Percentiles rank a stretch among this genome's conserved stretches.
These are phyloP conservation scores for Dactylellina cionopaga DNA, from an alignment of 2,329 filamentous ascomycete genomes.

Conservation along the genomic window DNA sequence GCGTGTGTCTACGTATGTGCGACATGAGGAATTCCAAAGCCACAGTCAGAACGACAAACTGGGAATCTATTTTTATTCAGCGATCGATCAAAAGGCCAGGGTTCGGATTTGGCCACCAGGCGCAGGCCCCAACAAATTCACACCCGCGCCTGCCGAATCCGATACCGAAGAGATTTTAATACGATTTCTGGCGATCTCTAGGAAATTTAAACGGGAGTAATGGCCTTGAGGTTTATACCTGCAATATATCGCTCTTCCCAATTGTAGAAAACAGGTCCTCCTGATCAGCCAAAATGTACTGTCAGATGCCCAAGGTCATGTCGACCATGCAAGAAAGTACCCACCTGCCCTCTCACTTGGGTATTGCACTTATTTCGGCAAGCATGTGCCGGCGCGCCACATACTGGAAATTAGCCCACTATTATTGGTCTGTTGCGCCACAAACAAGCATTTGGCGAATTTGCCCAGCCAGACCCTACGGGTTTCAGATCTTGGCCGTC, in stretches of 20 bases:
- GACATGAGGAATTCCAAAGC: too few species aligned
- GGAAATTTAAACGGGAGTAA: background rate
- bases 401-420: background rate
- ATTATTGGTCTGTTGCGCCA: constrained; percentile 37
- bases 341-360: constrained; percentile 31
- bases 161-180: constrained; percentile 12
- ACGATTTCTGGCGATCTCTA: constrained; percentile 19
- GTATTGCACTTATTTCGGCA: constrained; percentile 51
- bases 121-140: background rate
- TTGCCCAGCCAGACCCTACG: constrained; percentile 32
- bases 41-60: too few species aligned
- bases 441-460: constrained; percentile 11
- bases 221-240: too few species aligned
- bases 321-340: constrained; percentile 1
- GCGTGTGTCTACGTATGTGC: too few species aligned
- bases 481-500: constrained; percentile 41
- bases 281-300: constrained; percentile 25
- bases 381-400: constrained; percentile 46
- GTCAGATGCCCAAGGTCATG: constrained; percentile 52
- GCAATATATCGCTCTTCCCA: background rate
- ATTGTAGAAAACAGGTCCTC: constrained; percentile 27
- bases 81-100: too few species aligned
- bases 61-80: too few species aligned
- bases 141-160: constrained; percentile 19
- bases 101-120: background rate